Base-by-base conservation (phyloP, 495 filamentous ascomycete species). In the Penicillium subrubescens region DNA sequence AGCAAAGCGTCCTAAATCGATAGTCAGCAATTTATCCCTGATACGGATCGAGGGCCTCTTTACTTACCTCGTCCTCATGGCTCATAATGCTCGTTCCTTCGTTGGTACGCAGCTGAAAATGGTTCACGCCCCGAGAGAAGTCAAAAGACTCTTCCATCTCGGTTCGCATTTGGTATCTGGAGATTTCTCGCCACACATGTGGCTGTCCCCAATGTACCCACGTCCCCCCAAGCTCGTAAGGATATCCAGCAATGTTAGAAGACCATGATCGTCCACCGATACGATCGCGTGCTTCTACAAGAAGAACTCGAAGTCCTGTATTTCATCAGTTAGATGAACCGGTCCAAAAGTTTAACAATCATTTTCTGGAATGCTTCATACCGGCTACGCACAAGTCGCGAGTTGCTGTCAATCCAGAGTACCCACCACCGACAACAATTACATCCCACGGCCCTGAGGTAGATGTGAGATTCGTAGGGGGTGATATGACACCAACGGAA, bases 201-300 rank as follows among this genome's bases (percentile, higher is more conserved):
- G 70, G 62, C 33, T 75, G 72, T 6, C 46, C 44, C 70, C 72
- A 72, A 27, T 72, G 70, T 2, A 79, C 66, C 74, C 75, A 79
- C 7, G 74, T 75, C 7, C 77, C 77, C 0, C 77, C 77, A 66
- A 79, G 70, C 23, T 79, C 77, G 37, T 66, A 73, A 0, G 59
- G 57, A 51, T 73, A 66, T 0, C 67, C 66, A 8, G 46, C 63
- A 41, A 70, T 65, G 8, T 73, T 66, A 15, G 69, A 60, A 12
- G 71, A 69, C 67, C 70, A 79, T 10, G 76, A 68, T 5, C 76
- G 71, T 1, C 76, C 76, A 19, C 76, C 76, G 35, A 79, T 72
- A 3, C 75, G 74, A 55, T 77, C 74, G 5, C 77, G 71, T 4
- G 69, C 77, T 64, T 79, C 77, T 0, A 78, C 15, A 8, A 79